Conservation (phyloP, 2,329 filamentous ascomycete genomes). For the Alternaria infectoria region DNA sequence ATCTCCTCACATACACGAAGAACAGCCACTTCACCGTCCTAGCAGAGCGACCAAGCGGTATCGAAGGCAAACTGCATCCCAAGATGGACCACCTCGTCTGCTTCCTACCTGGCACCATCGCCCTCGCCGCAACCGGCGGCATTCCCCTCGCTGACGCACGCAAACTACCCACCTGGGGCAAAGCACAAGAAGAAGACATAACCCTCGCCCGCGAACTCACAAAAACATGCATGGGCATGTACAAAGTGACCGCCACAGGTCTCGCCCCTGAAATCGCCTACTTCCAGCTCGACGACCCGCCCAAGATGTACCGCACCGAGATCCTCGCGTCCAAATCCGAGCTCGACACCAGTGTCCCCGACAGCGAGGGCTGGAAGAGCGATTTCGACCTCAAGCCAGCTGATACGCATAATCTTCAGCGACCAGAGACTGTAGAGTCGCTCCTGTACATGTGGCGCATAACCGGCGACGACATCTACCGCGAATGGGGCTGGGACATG, state of each 20-base stretch:
- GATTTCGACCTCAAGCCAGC: slow-evolving; percentile 81
- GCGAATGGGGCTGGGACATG: slow-evolving; percentile 99
- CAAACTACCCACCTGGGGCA: slow-evolving; percentile 72
- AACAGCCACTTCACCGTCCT: slow-evolving; percentile 85
- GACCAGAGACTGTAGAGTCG: slow-evolving; percentile 95
- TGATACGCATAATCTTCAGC: slow-evolving; percentile 92
- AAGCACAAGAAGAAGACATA: slow-evolving; percentile 85
- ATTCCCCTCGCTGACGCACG: slow-evolving; percentile 76
- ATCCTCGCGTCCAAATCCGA: slow-evolving; percentile 53
- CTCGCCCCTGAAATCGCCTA: slow-evolving; percentile 95
- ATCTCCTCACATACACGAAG: slow-evolving; percentile 87
- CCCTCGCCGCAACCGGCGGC: slow-evolving; percentile 83
- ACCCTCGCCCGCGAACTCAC: slow-evolving; percentile 85
- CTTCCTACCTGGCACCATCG: slow-evolving; percentile 96
- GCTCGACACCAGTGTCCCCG: slow-evolving; percentile 31
- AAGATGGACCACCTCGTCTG: slow-evolving; percentile 99
- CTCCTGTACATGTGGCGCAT: slow-evolving; percentile 99
- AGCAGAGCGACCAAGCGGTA: slow-evolving; percentile 79
- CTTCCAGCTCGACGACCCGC: slow-evolving; percentile 77
- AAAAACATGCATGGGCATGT: slow-evolving; percentile 98
- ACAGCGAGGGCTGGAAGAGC: slow-evolving; percentile 70
- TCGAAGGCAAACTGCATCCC: slow-evolving; percentile 70
- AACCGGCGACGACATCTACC: slow-evolving; percentile 85
- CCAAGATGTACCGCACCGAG: slow-evolving; percentile 62
- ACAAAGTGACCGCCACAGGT: slow-evolving; percentile 85